Evolutionary conservation across 2,329 filamentous ascomycete species (phyloP), one percentile per base, ranked within the genome.

Genomic region (Exophiala bonariae): DNA sequence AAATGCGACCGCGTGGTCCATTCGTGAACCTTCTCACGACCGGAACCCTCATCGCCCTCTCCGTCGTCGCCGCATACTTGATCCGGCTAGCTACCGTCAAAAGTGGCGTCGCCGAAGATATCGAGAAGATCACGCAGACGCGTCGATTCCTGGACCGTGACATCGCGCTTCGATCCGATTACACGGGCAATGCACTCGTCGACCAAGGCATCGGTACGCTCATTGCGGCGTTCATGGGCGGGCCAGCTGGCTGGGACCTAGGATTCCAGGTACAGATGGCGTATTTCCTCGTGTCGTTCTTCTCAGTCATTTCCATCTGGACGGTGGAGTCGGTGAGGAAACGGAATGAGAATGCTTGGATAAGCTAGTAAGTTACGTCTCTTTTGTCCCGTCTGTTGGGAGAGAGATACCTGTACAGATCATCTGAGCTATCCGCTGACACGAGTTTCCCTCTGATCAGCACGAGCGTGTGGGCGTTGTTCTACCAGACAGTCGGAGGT

Each of bases 281-380:
- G 10, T 55, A 55, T 34, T 55, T 55, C 22, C 18, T 55, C 36
- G 11, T 55, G 6, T 53, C 49, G 13, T 55, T 53, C 35, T 52
- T 52, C 22, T 14, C 52, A 9, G 31, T 55, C 19, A 19, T 52
- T 5, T n/a, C 47, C 7, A 41, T 49, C 16, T 48, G 39, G 42
- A 18, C 50, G 13, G 40, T 55, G 3, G 52, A 55, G 37, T 46
- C 45, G n/a, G 42, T 43, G 35, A 40, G 52, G 40, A 35, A 40
- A 19, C 38, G 50, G 11, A 53, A 55, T 30, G 19, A 31, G 9
- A 19, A 22, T 14, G 46, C 50, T 13, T 38, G 37, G 36, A 53
- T 38, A n/a, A 53, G 45, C 44, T 50, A 47, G 52, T 55, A 31
- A 42, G 52, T 28, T 7, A 19, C 11, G 5, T 20, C 14, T 14